Base-by-base conservation (phyloP, 2,329 filamentous ascomycete species). In the Penicillium sp. region DNA sequence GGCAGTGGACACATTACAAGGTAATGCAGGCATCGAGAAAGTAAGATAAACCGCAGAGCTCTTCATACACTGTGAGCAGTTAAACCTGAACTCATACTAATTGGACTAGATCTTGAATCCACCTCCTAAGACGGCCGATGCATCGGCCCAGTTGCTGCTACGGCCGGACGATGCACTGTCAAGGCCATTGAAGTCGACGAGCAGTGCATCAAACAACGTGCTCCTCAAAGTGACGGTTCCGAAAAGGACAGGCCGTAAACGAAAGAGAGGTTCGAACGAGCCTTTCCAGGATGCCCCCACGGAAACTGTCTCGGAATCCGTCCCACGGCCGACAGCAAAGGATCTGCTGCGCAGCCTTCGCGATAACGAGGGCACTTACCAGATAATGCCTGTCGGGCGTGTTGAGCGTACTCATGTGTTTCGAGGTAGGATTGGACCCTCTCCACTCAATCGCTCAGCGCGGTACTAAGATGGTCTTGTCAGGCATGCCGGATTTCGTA, bases 171-270 rank as follows among this genome's bases (percentile, higher is more conserved):
- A 95, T 69, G 87, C 88, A 2, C 85, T 90, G 64, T 86, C 89
- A 63, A 87, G 88, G 61, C 89, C 90, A 7, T 78, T 96, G 54
- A 78, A 88, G 60, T 96, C 93, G 7, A 86, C 87, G 34, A 89
- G 87, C 66, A 83, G 87, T 26, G 75, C 83, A 17, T 89, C 90
- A 8, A 90, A 91, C 67, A 96, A 97, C 66, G 76, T 97, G 17
- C 80, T 97, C 17, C 79, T 99, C 46, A 92, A 91, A 68, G 81
- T 99, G 49, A 91, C 88, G 0, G 84, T 97, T 1, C 93, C 94
- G 0, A 94, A 87, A 70, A 80, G 90, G 49, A 97, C 91, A 2
- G 92, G 92, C 3, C 84, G 91, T 54, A 96, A 89, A 72, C 84
- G 92, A 52, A 96, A 92, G 75, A 81, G 87, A 61, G 91, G 90